A percentile compares a stretch with the other conserved stretches of the same genome.
These are phyloP conservation scores for Craspedostauros australis DNA, from an alignment of 108 stramenopile genomes.

Conservation along the genomic window DNA sequence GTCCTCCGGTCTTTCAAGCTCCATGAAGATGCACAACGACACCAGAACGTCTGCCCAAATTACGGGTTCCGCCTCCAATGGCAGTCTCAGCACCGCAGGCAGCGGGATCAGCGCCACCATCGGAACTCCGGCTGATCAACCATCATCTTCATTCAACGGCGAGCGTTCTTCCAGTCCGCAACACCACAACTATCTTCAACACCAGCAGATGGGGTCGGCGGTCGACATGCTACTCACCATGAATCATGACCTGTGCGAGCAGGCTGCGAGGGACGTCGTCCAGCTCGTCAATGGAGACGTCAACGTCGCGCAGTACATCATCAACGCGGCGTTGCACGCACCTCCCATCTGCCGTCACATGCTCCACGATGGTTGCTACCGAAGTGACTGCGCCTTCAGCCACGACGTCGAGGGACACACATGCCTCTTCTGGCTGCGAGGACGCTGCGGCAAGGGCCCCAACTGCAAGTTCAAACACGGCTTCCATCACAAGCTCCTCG, in stretches of 20 bases:
- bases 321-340: conserved; percentile 54
- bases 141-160: neutral
- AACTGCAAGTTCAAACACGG: conserved; percentile 67
- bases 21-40: too few species aligned
- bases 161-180: neutral
- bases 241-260: conserved; percentile 48
- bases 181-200: conserved; percentile 12
- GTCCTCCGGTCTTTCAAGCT: conserved; percentile 2
- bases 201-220: conserved; percentile 44
- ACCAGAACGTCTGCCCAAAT: too few species aligned
- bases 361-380: conserved; percentile 66
- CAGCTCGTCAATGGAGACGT: conserved; percentile 52
- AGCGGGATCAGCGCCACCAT: conserved; percentile 3
- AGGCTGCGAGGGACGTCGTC: conserved; percentile 50
- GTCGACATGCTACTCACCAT: conserved; percentile 59
- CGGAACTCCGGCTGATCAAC: neutral
- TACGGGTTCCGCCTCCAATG: too few species aligned
- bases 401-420: conserved; percentile 70
- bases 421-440: conserved; percentile 74
- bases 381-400: conserved; percentile 74
- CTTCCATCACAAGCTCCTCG: conserved; percentile 50
- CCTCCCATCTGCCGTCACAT: conserved; percentile 70
- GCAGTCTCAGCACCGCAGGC: too few species aligned
- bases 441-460: conserved; percentile 59
- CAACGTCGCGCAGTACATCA: conserved; percentile 66